Evolutionary conservation across 2,329 filamentous ascomycete species (phyloP), one percentile per base, ranked within the genome.

Genomic region (Fusarium coicis): DNA sequence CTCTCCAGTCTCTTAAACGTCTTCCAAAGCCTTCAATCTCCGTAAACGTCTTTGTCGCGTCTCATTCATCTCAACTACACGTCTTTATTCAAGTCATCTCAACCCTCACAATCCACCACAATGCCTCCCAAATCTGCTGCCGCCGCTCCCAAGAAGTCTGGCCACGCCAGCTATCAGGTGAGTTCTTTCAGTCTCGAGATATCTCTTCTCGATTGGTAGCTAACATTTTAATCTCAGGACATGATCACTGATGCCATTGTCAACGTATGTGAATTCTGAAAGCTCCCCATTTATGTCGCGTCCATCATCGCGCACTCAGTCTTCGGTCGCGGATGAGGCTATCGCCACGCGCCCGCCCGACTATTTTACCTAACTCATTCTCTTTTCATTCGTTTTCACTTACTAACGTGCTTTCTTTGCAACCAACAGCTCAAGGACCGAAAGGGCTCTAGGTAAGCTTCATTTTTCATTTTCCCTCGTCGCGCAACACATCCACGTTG

Each of bases 241-340:
- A 90, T 90, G 88, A 90, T 90, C 79, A 88, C 85, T 59, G 88
- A 90, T 80, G 88, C 87, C 61, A 90, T 90, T 79, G 81, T 89
- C 79, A 85, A 86, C 82, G 88, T 90, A 90, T 81, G 85, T 87
- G 50, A 39, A 66, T 66, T 60, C 42, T 65, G 53, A 66, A 39
- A 61, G 28, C 55, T 55, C 77, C 72, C 26, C 52, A 69, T 76
- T 75, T 79, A 76, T 76, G 80, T 82, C 84, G 84, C 84, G 84
- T 83, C 74, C 68, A 32, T 44, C 34, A 26, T 69, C 72, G 72
- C 72, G 72, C 75, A 76, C 75, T 76, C 75, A 70, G 58, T 63
- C 65, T 67, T 60, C 46, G 64, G 63, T 72, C 74, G 69, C 72
- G 55, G 56, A 65, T 76, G 76, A 78, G 62, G 70, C 65, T 53